Percentiles rank a stretch among this genome's conserved stretches.
Evolutionary conservation across 371 early-diverging fungal species (phyloP).

Genomic region (Chytridium lagenaria): DNA sequence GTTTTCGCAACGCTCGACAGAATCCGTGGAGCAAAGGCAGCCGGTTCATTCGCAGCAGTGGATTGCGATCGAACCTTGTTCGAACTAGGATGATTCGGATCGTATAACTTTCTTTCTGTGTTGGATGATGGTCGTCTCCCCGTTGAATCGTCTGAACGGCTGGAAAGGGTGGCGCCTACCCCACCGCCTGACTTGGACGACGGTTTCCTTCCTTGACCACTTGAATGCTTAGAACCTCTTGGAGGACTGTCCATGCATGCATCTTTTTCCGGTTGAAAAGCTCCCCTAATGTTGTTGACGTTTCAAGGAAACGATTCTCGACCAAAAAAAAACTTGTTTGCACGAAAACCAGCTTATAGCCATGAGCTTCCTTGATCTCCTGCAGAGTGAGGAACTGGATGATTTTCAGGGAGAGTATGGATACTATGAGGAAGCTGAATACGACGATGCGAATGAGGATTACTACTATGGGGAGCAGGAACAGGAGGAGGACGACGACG

Average conservation of each 20-base stretch:
- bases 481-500: not conserved
- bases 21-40: not conserved
- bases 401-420: not conserved
- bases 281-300: too few species aligned
- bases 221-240: too few species aligned
- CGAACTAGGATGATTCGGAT: not conserved
- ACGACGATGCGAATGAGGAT: not conserved
- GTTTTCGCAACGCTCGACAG: not conserved
- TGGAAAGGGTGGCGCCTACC: not conserved
- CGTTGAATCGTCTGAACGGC: not conserved
- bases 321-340: too few species aligned
- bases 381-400: not conserved
- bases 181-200: too few species aligned
- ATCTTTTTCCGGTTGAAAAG: too few species aligned
- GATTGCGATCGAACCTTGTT: too few species aligned
- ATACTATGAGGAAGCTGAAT: not conserved
- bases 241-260: too few species aligned
- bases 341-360: too few species aligned
- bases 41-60: not conserved
- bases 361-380: not conserved
- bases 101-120: not conserved
- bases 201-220: not conserved
- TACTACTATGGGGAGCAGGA: not conserved
- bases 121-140: not conserved
- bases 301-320: too few species aligned